These are phyloP conservation scores for Aspergillus carbonarius DNA, from an alignment of 2,329 filamentous ascomycete species.

Conservation along the genomic window DNA sequence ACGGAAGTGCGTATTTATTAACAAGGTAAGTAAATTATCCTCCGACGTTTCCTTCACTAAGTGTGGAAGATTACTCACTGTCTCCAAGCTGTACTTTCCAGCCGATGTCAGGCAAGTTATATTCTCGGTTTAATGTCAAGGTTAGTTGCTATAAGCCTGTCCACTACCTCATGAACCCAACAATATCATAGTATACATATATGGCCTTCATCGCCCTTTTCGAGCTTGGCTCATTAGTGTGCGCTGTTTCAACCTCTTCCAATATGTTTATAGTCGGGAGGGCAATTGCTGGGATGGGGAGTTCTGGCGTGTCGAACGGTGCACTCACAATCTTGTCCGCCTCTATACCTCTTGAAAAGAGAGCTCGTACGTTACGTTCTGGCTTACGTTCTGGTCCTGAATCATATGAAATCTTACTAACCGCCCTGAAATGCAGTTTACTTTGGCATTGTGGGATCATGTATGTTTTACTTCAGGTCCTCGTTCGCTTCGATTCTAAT, in stretches of 20 bases:
- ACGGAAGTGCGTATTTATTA: conserved; percentile 31
- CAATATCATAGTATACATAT: conserved; percentile 20
- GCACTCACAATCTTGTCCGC: conserved; percentile 28
- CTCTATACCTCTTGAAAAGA: neutral
- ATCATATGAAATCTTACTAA: neutral
- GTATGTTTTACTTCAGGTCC: neutral
- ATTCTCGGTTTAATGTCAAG: neutral
- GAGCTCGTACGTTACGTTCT: neutral
- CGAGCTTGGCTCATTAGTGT: conserved; percentile 45
- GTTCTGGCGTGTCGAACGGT: conserved; percentile 34
- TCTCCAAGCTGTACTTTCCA: neutral
- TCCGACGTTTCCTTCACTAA: neutral
- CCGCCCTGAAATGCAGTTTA: neutral
- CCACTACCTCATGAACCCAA: neutral
- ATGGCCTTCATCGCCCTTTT: conserved; percentile 39
- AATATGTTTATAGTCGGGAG: conserved; percentile 42
- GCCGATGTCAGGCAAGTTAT: neutral
- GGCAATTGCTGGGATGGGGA: conserved; percentile 38
- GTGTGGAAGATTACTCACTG: neutral
- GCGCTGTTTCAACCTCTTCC: conserved; percentile 36
- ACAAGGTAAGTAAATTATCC: neutral
- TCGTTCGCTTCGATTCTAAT: neutral
- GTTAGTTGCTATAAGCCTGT: neutral
- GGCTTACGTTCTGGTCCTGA: neutral
- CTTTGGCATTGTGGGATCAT: neutral